These are phyloP conservation scores for Plasmodium vivax DNA, from an alignment of 169 alveolate genomes.

Conservation along the genomic window DNA sequence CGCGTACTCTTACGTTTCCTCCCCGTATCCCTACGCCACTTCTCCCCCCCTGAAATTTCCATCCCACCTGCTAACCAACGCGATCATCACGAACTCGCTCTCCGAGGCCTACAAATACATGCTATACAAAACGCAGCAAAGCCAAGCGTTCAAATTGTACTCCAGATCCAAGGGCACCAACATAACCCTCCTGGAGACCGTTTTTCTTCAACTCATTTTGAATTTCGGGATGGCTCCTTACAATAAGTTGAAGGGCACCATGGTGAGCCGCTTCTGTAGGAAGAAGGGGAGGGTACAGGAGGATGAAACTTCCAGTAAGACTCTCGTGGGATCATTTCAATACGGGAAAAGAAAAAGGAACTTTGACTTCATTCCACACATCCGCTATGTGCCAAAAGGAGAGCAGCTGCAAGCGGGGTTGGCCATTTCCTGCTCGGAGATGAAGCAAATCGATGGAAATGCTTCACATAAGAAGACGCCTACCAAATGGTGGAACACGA, in stretches of 20 bases:
- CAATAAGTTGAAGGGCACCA: constrained; percentile 2
- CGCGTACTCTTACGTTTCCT: background rate
- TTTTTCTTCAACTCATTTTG: background rate
- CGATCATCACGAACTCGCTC: background rate
- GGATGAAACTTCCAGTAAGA: background rate
- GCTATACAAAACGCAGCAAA: constrained; percentile 16
- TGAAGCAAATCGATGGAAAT: background rate
- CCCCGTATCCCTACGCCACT: background rate
- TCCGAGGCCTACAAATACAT: background rate
- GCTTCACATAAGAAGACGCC: background rate
- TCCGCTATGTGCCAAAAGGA: background rate
- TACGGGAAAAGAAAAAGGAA: background rate
- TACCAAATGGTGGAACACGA: background rate
- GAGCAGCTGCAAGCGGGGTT: background rate
- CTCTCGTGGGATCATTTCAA: background rate
- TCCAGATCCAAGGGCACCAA: background rate
- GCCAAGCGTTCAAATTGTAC: background rate
- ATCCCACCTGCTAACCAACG: background rate
- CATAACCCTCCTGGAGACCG: background rate
- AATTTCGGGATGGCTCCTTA: constrained; percentile 5
- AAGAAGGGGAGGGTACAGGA: background rate
- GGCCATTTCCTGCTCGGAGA: background rate
- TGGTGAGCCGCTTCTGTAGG: background rate
- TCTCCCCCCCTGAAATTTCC: background rate
- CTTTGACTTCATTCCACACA: background rate